A percentile compares a stretch with the other conserved stretches of the same genome.
These are phyloP conservation scores for Trametes versicolor DNA, from an alignment of 1,284 basidiomycete species.

Conservation along the genomic window DNA sequence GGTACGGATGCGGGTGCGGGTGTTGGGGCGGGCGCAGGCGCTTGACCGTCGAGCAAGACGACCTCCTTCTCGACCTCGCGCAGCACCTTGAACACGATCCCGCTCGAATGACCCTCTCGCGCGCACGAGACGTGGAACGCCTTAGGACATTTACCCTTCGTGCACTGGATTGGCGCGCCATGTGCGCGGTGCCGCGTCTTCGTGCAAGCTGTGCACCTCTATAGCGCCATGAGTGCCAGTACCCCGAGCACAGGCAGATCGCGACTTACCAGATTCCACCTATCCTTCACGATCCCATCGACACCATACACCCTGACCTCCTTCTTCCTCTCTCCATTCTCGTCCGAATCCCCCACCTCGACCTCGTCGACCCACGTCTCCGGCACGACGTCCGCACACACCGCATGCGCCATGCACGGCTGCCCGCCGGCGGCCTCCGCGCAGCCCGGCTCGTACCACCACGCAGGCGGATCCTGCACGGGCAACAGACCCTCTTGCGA, in stretches of 20 bases:
- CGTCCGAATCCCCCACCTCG: slow-evolving; percentile 47
- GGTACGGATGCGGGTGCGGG: slow-evolving; percentile 11
- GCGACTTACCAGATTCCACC: slow-evolving; percentile 86
- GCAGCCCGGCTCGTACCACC: slow-evolving; percentile 54
- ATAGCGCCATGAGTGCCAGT: slow-evolving; percentile 1
- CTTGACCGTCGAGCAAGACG: slow-evolving; percentile 59
- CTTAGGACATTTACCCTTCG: slow-evolving; percentile 91
- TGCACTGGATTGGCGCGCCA: slow-evolving; percentile 94
- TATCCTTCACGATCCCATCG: slow-evolving; percentile 85
- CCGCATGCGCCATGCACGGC: slow-evolving; percentile 77
- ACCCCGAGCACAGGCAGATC: background rate
- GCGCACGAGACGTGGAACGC: slow-evolving; percentile 97
- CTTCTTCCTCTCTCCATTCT: slow-evolving; percentile 49
- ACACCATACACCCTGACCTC: slow-evolving; percentile 81
- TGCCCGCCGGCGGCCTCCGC: slow-evolving; percentile 47
- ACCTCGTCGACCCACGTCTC: slow-evolving; percentile 88
- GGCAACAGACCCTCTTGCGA: slow-evolving; percentile 65
- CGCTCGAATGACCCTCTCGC: slow-evolving; percentile 57
- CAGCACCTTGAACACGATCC: slow-evolving; percentile 69
- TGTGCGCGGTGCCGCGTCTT: slow-evolving; percentile 74
- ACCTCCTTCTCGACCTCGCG: slow-evolving; percentile 83
- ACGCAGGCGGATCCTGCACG: slow-evolving; percentile 73
- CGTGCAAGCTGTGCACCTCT: slow-evolving; percentile 91
- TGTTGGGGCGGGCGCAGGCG: background rate
- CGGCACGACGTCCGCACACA: slow-evolving; percentile 82